Base-by-base conservation (phyloP, 768 basidiomycete species). In the Neoboletus magnificus region DNA sequence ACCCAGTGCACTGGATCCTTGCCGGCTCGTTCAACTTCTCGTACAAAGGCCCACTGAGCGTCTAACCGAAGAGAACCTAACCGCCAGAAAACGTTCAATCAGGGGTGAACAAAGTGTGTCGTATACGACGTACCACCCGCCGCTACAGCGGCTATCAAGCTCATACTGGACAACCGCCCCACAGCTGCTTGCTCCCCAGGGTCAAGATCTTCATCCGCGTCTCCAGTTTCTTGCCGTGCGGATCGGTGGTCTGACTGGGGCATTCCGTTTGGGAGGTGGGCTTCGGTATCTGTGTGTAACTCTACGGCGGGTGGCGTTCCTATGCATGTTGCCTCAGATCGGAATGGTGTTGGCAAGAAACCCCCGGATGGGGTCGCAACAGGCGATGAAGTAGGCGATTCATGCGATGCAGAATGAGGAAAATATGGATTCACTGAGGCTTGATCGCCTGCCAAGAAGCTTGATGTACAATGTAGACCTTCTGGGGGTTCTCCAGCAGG, bases 81-180 rank as follows among this genome's bases (percentile, higher is more conserved):
- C 54, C 54, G 20, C 35, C 52, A 36, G 39, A 56, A 32, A 35
- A 44, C 25, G 35, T 25, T 60, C 20, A 35, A 54, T 60, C 20
- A 57, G 48, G 50, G 25, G 35, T 47, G 9, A 37, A 58, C 30
- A 41, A 48, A 54, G 46, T 49, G 43, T 49, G 49, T 43, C 53
- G 1, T 52, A 55, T 55, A 55, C 48, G 50, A 75, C 80, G 66
- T 68, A 89, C 87, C 86, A 58, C 83, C 85, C 27, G 92, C 90
- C 30, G 89, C 82, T 13, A 93, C 84, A 9, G 91, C 86, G 37
- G 93, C 93, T 76, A 96, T 90, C 48, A 97, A 74, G 67, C 91
- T 92, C 93, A 97, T 93, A 63, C 92, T 92, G 5, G 91, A 90
- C 47, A 96, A 76, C 54, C 93, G 81, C 6, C 95, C 95, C 20